Conservation (phyloP, 371 early-diverging fungal genomes). For the Batkoa obscura region DNA sequence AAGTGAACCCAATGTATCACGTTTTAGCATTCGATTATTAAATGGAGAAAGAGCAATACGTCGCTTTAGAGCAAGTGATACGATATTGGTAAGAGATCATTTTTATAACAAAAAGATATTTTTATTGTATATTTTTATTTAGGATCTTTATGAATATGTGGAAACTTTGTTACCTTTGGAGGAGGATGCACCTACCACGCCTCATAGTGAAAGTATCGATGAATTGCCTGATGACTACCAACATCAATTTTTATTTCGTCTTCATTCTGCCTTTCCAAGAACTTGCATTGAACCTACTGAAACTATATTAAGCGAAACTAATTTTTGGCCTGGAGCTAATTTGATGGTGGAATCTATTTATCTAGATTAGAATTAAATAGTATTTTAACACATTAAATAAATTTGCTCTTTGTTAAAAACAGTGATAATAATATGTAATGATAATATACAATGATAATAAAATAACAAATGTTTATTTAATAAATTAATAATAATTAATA, state of each 20-base stretch:
- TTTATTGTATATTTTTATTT: no score
- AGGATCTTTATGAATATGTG: constrained; percentile 41
- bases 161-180: constrained; percentile 30
- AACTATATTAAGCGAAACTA: constrained; percentile 15
- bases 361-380: no score
- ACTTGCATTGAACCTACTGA: constrained; percentile 24
- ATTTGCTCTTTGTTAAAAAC: no score
- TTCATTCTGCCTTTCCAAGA: constrained; percentile 55
- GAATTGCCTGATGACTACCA: constrained; percentile 28
- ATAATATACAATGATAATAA: no score
- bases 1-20: constrained; percentile 23
- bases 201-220: constrained; percentile 6
- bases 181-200: constrained; percentile 12
- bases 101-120: background rate
- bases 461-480: no score
- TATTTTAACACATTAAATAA: no score
- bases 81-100: constrained; percentile 25
- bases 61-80: constrained; percentile 41
- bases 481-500: no score
- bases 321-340: constrained; percentile 55
- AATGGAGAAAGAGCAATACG: constrained; percentile 51
- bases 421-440: no score
- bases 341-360: constrained; percentile 59
- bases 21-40: constrained; percentile 51
- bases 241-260: constrained; percentile 41